phyloP scores from a whole-genome alignment of 2,329 filamentous ascomycete species.

The Colletotrichum siamense region DNA sequence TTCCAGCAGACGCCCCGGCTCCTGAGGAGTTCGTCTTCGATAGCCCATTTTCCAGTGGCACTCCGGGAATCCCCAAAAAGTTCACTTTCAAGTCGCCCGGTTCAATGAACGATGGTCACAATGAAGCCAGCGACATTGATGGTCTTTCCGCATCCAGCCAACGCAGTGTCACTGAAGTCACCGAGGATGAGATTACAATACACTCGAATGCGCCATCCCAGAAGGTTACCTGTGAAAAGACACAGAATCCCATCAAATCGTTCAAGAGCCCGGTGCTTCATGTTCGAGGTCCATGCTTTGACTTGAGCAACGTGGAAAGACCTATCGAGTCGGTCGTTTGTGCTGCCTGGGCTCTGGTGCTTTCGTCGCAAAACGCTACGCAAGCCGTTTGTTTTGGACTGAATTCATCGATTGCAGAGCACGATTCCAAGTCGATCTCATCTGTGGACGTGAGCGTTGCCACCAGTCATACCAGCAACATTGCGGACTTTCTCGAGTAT shows the following conservation, averaged over 20 bases:
- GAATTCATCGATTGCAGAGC: fast-evolving
- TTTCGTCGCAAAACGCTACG: neutral
- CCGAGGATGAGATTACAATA: neutral
- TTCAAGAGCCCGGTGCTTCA: fast-evolving
- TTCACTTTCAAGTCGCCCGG: neutral
- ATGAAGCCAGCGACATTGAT: neutral
- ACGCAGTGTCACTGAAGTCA: neutral
- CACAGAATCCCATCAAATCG: neutral
- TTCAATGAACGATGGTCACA: neutral
- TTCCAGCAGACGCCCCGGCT: neutral
- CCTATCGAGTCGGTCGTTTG: neutral
- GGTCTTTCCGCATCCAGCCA: neutral
- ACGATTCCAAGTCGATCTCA: fast-evolving
- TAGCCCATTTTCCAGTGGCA: neutral
- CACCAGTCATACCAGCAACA: neutral
- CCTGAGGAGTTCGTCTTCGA: slow-evolving; percentile 8
- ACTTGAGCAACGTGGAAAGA: neutral
- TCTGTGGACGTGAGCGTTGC: neutral
- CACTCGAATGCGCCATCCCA: neutral
- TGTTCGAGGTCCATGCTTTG: neutral
- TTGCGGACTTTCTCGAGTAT: neutral
- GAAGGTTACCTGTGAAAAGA: neutral
- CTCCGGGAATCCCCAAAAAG: neutral
- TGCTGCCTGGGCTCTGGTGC: neutral
- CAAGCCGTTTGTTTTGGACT: neutral